Evolutionary conservation across 2,329 filamentous ascomycete genomes (phyloP), one percentile per base, ranked within the genome.

Genomic region (Ascochyta koolunga): DNA sequence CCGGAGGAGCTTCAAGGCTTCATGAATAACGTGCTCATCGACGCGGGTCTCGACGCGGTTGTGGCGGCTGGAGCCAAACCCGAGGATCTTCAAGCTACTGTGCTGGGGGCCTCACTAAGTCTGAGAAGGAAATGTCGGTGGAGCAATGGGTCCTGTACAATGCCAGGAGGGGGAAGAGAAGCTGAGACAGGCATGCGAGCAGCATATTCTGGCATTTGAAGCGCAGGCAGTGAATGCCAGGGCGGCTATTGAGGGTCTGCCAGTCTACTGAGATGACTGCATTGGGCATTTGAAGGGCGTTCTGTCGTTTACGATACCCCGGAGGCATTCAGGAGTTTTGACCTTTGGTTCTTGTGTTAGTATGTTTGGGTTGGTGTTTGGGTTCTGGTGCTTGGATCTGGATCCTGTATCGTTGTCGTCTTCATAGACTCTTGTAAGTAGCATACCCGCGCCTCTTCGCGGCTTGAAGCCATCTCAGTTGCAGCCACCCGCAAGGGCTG

Each of bases 141-240:
- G 91, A 96, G 73, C 87, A 97, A 74, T 99, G 93, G 91, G 89
- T 99, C 33, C 80, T 87, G 53, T 84, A 88, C 75, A 93, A 95
- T 62, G 95, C 95, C 0, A 83, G 83, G 56, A 81, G 88, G 69
- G 91, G 90, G 93, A 98, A 78, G 85, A 87, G 74, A 88, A 86
- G 72, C 79, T 99, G 50, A 88, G 88, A 68, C 78, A 82, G 31
- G 89, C 96, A 71, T 96, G 92, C 68, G 93, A 98, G 78, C 79
- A 85, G 22, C 84, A 96, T 74, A 91, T 99, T 5, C 84, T 82
- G 54, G 80, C 84, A 8, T 98, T 98, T 73, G 93, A 98, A 77
- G 86, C 80, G 54, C 88, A 98, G 76, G 93, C 92, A 0, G 84
- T 83, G 16, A 84, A 86, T 67, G 95, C 93, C 0, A 87, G 97